phyloP scores from a whole-genome alignment of 257 asterid genomes.

The Henckelia pumila region DNA sequence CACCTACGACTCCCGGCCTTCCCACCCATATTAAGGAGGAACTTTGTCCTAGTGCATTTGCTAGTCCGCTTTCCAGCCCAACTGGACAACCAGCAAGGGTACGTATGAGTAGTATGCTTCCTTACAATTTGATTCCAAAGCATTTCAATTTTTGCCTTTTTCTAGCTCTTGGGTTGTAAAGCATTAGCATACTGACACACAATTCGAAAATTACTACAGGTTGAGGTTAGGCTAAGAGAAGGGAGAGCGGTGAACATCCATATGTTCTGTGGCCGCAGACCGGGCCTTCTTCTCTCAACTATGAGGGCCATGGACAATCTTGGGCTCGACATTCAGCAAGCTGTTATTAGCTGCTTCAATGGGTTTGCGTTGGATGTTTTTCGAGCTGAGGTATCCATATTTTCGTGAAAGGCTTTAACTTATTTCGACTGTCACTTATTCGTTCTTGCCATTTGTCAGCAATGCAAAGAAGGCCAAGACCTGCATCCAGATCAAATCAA shows the following conservation, averaged over 20 bases:
- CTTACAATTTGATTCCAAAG: background rate
- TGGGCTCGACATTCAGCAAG: constrained; percentile 73
- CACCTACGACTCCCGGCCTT: constrained; percentile 51
- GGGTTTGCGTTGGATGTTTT: constrained; percentile 66
- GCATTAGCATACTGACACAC: background rate
- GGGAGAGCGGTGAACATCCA: constrained; percentile 36
- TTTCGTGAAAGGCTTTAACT: background rate
- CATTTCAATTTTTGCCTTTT: background rate
- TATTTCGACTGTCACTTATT: no score
- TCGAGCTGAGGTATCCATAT: constrained; percentile 61
- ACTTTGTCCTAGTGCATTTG: constrained; percentile 43
- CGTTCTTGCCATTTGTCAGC: constrained; percentile 37
- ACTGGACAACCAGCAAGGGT: constrained; percentile 44
- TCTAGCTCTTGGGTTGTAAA: background rate
- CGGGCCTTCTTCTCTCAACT: constrained; percentile 34
- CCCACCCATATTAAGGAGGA: constrained; percentile 62
- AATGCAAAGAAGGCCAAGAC: constrained; percentile 77
- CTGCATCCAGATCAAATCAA: constrained; percentile 78
- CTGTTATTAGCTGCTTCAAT: constrained; percentile 74
- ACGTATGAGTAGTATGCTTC: background rate
- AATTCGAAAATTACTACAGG: constrained; percentile 16
- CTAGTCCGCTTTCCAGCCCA: constrained; percentile 9
- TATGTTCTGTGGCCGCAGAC: constrained; percentile 38
- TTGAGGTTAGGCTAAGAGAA: constrained; percentile 34
- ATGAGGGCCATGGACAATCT: constrained; percentile 41